Conservation (phyloP, 169 alveolate genomes). For the Eimeria tenella region DNA sequence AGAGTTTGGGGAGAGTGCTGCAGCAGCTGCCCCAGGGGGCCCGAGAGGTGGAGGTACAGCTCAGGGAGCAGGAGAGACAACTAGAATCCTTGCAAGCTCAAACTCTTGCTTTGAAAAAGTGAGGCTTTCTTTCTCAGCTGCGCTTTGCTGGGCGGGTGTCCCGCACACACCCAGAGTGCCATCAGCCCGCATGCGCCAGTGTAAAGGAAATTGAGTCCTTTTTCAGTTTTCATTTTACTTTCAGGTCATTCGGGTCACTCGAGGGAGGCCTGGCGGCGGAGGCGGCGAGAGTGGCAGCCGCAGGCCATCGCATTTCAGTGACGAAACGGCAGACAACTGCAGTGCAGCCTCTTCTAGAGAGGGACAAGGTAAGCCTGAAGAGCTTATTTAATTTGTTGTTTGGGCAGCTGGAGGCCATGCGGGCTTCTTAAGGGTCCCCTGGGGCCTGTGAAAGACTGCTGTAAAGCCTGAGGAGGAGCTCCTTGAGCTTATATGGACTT, state of each 20-base stretch:
- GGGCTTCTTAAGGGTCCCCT: too few species aligned
- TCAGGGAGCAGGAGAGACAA: constrained; percentile 65
- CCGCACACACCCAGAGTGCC: neutral
- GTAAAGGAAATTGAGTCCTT: neutral
- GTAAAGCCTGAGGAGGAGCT: neutral
- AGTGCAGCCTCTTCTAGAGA: constrained; percentile 38
- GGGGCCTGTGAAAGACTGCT: neutral
- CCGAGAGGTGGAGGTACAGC: constrained; percentile 41
- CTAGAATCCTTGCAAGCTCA: constrained; percentile 44
- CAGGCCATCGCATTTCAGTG: constrained; percentile 46
- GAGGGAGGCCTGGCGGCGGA: constrained; percentile 63
- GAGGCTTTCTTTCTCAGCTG: neutral
- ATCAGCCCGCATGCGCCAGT: neutral
- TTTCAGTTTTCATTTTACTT: neutral
- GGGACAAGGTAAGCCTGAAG: constrained; percentile 36
- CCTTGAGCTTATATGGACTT: neutral
- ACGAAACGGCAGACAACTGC: constrained; percentile 27
- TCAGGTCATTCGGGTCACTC: constrained; percentile 48
- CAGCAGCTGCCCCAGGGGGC: constrained; percentile 70
- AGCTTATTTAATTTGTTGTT: too few species aligned
- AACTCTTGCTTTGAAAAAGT: constrained; percentile 27
- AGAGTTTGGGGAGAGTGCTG: constrained; percentile 47
- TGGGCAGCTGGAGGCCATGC: neutral
- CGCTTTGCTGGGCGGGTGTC: neutral
- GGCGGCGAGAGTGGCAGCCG: constrained; percentile 58